Conservation (phyloP, 257 asterid genomes). For the Salvia miltiorrhiza region DNA sequence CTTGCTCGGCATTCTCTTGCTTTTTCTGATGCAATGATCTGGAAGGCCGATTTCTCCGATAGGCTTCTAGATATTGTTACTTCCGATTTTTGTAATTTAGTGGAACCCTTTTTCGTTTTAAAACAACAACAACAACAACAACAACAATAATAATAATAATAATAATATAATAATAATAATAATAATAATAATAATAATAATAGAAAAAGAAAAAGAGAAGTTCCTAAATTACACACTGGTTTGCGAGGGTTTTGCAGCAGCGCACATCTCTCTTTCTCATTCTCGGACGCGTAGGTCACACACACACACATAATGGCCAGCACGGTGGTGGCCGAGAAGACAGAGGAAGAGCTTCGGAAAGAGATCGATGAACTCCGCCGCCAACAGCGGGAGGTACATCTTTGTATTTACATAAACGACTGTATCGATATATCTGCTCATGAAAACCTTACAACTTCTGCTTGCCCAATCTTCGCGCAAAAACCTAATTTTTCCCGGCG, state of each 20-base stretch:
- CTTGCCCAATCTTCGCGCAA: slow-evolving; percentile 1
- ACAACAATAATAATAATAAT: too few relatives aligned
- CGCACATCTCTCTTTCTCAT: background rate
- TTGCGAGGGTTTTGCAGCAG: background rate
- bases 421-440: background rate
- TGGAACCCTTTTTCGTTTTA: too few relatives aligned
- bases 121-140: too few relatives aligned
- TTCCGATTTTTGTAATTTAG: too few relatives aligned
- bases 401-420: background rate
- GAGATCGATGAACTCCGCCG: slow-evolving; percentile 93
- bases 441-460: background rate
- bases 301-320: slow-evolving; percentile 34
- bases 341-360: slow-evolving; percentile 82
- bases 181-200: too few relatives aligned
- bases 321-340: slow-evolving; percentile 63
- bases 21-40: too few relatives aligned
- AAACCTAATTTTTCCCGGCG: background rate
- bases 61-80: too few relatives aligned
- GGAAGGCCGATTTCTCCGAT: too few relatives aligned
- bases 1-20: too few relatives aligned
- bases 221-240: background rate
- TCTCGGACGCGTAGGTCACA: background rate
- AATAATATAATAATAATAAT: too few relatives aligned
- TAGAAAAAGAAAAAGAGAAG: too few relatives aligned
- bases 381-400: slow-evolving; percentile 77